Evolutionary conservation across 1,139 yeast genomes (phyloP).

Genomic region (Magnusiomyces paraingens): DNA sequence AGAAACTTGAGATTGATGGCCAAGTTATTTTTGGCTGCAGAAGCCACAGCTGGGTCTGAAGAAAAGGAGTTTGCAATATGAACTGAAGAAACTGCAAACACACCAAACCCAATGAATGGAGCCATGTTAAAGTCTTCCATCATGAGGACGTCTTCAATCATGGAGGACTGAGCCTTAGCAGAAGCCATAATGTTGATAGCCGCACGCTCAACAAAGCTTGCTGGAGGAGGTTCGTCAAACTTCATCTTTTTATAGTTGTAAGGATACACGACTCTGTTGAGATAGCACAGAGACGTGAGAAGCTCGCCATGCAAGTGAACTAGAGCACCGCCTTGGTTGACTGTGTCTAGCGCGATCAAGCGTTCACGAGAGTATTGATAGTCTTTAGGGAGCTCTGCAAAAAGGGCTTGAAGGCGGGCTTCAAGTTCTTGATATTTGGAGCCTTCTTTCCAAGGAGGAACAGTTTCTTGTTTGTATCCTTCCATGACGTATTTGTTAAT

Average conservation of each 20-base stretch:
- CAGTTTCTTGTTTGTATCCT: constrained; percentile 16
- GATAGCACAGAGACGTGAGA: constrained; percentile 23
- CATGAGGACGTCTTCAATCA: constrained; percentile 29
- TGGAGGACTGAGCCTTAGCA: constrained; percentile 30
- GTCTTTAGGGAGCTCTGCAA: constrained; percentile 20
- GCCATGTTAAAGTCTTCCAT: constrained; percentile 32
- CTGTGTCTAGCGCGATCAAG: constrained; percentile 21
- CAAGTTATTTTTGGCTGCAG: constrained; percentile 30
- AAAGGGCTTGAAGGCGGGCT: constrained; percentile 15
- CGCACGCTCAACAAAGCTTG: constrained; percentile 27
- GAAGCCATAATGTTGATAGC: constrained; percentile 29
- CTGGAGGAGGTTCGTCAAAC: constrained; percentile 24
- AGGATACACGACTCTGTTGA: constrained; percentile 25
- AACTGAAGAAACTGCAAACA: constrained; percentile 33
- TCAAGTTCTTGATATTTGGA: constrained; percentile 18
- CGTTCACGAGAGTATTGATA: constrained; percentile 22
- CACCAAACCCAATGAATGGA: constrained; percentile 35
- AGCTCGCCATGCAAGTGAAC: constrained; percentile 26
- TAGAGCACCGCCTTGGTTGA: constrained; percentile 23
- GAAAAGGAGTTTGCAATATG: constrained; percentile 35
- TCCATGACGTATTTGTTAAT: constrained; percentile 27
- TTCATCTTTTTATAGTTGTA: constrained; percentile 16
- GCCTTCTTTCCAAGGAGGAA: constrained; percentile 24
- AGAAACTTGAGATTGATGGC: constrained; percentile 32
- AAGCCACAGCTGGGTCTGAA: constrained; percentile 26